Conservation (phyloP, 345 rosid species). For the Lumnitzera racemosa region DNA sequence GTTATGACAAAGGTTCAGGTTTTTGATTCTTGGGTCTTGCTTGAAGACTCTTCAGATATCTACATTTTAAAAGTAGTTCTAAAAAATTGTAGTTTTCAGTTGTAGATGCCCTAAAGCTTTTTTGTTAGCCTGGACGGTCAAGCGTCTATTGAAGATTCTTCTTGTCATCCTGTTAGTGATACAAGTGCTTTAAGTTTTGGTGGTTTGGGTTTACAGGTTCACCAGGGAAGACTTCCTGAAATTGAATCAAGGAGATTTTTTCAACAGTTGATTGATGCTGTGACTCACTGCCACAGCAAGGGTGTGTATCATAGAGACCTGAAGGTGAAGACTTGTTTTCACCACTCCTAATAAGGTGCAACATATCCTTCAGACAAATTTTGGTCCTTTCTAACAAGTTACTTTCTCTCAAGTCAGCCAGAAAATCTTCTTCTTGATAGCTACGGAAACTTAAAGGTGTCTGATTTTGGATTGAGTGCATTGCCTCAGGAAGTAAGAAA, state of each 20-base stretch:
- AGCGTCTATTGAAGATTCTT: background rate
- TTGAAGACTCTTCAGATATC: no score
- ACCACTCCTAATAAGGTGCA: slow-evolving; percentile 2
- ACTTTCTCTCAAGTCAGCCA: slow-evolving; percentile 33
- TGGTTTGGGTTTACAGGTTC: slow-evolving; percentile 36
- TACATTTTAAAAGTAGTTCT: no score
- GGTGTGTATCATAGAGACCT: slow-evolving; percentile 93
- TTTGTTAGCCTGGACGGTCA: background rate
- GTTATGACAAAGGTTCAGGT: no score
- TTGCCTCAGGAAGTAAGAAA: slow-evolving; percentile 48
- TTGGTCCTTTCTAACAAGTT: slow-evolving; percentile 9
- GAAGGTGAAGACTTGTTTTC: slow-evolving; percentile 41
- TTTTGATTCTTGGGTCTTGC: no score
- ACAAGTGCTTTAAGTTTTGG: background rate
- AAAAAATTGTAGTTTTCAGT: no score
- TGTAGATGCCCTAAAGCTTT: background rate
- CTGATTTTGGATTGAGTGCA: slow-evolving; percentile 83
- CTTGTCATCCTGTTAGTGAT: background rate
- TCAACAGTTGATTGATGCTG: slow-evolving; percentile 91
- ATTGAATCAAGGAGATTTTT: slow-evolving; percentile 67
- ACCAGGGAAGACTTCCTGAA: slow-evolving; percentile 60
- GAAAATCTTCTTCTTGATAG: slow-evolving; percentile 71
- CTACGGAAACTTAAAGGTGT: slow-evolving; percentile 58
- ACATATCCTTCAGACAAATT: slow-evolving; percentile 4
- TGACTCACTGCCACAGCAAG: slow-evolving; percentile 78